Evolutionary conservation across 371 early-diverging fungal genomes (phyloP).

Genomic region (Gilbertella persicaria): DNA sequence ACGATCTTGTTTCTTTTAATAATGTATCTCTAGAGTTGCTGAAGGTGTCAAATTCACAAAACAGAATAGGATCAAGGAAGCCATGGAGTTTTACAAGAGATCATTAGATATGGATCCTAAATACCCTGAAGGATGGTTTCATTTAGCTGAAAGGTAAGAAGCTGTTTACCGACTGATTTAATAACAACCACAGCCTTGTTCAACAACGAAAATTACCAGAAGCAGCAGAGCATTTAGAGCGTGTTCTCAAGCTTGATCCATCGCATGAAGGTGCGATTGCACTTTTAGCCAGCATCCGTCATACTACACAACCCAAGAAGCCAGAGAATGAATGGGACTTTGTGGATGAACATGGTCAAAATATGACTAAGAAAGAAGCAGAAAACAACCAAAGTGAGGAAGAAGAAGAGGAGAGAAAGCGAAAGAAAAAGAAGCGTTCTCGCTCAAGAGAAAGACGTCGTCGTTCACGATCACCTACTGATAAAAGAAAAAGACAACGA

Average conservation of each 20-base stretch:
- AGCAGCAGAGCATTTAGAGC: constrained; percentile 37
- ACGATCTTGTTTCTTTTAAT: constrained; percentile 5
- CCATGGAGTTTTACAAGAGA: constrained; percentile 47
- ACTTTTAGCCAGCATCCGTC: constrained; percentile 30
- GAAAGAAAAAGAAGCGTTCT: not conserved
- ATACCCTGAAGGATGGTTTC: constrained; percentile 53
- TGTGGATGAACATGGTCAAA: constrained; percentile 24
- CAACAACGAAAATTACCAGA: constrained; percentile 30
- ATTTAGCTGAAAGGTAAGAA: constrained; percentile 44
- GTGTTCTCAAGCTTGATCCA: constrained; percentile 35
- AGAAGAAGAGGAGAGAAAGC: not conserved
- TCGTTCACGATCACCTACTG: not conserved
- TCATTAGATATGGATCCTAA: constrained; percentile 54
- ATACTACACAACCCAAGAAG: constrained; percentile 19
- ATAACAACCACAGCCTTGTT: constrained; percentile 22
- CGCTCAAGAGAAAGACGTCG: not conserved
- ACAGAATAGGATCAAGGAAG: constrained; percentile 31
- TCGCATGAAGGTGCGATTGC: constrained; percentile 35
- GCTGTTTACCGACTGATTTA: not conserved
- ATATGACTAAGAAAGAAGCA: not conserved
- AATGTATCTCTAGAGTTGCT: constrained; percentile 28
- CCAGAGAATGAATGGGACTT: constrained; percentile 28
- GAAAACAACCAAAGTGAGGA: not conserved
- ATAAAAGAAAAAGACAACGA: not conserved
- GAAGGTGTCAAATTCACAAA: constrained; percentile 41